Evolutionary conservation across 1,284 basidiomycete genomes (phyloP).

Genomic region (Ganoderma sinense): DNA sequence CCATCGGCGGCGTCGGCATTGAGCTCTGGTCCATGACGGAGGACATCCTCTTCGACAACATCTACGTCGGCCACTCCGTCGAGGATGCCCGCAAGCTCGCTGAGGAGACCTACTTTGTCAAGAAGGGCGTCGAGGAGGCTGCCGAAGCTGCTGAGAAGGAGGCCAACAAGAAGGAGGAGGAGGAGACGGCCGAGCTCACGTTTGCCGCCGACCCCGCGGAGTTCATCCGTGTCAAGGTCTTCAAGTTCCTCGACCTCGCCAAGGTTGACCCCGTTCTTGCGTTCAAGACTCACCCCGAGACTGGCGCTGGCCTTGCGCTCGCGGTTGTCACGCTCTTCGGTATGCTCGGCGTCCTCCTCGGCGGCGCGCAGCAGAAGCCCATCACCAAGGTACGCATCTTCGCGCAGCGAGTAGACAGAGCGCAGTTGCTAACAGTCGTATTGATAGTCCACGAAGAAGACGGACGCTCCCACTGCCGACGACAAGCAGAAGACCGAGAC

Average conservation of each 20-base stretch:
- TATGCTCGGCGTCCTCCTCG: constrained; percentile 82
- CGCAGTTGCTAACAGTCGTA: constrained; percentile 12
- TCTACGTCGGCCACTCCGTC: constrained; percentile 90
- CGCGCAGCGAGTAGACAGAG: not conserved
- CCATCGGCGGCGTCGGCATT: constrained; percentile 94
- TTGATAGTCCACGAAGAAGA: constrained; percentile 71
- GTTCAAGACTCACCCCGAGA: constrained; percentile 85
- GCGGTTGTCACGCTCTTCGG: constrained; percentile 82
- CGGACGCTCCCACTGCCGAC: constrained; percentile 67
- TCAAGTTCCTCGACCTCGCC: constrained; percentile 77
- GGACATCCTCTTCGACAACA: constrained; percentile 95
- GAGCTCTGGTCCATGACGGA: constrained; percentile 99
- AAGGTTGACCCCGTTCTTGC: constrained; percentile 78
- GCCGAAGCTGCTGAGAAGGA: constrained; percentile 56
- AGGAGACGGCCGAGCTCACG: constrained; percentile 55
- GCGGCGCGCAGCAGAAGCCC: constrained; percentile 75
- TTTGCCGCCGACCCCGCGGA: constrained; percentile 79
- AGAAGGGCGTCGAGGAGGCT: constrained; percentile 73
- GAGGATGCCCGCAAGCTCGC: constrained; percentile 86
- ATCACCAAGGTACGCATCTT: constrained; percentile 59
- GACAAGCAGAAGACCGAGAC: constrained; percentile 72
- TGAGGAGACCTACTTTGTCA: constrained; percentile 85
- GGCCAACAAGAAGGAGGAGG: constrained; percentile 52
- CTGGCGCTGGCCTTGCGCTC: constrained; percentile 78
- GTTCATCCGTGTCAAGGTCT: constrained; percentile 81